A percentile compares a stretch with the other conserved stretches of the same genome.
Evolutionary conservation across 805 yeast genomes (phyloP).

Genomic region (Ogataea trehalophila): DNA sequence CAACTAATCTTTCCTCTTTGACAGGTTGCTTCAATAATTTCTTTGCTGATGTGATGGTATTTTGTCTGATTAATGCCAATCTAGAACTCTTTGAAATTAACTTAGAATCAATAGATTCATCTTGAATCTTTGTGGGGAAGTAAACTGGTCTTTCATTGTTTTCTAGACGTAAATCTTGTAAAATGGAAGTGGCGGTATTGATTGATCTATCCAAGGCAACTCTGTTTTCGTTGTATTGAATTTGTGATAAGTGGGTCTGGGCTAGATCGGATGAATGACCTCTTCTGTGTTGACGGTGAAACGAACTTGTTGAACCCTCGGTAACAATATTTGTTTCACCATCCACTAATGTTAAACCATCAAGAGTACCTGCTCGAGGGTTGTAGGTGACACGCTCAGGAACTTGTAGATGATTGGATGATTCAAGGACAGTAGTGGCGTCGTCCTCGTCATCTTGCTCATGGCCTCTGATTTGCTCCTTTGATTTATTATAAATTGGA

Average conservation of each 20-base stretch:
- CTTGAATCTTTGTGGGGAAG: slow-evolving; percentile 46
- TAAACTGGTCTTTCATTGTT: slow-evolving; percentile 58
- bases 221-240: slow-evolving; percentile 71
- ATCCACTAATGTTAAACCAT: slow-evolving; percentile 26
- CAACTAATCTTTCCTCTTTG: not conserved
- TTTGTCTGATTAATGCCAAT: slow-evolving; percentile 46
- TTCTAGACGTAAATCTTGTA: slow-evolving; percentile 49
- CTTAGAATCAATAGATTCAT: slow-evolving; percentile 26
- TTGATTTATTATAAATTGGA: not conserved
- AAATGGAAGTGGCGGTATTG: slow-evolving; percentile 44
- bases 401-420: slow-evolving; percentile 1
- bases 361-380: slow-evolving; percentile 18
- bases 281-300: slow-evolving; percentile 7
- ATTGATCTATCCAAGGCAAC: slow-evolving; percentile 60
- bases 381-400: slow-evolving; percentile 15
- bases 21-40: slow-evolving; percentile 11
- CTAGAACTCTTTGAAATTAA: slow-evolving; percentile 49
- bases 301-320: slow-evolving; percentile 9
- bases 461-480: not conserved
- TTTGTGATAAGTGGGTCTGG: slow-evolving; percentile 58
- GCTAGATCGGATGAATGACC: slow-evolving; percentile 25
- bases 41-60: slow-evolving; percentile 21
- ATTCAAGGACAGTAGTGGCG: slow-evolving; percentile 20
- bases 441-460: slow-evolving; percentile 12
- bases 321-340: slow-evolving; percentile 13